phyloP scores from a whole-genome alignment of 495 filamentous ascomycete species.

The Xeromyces bisporus region DNA sequence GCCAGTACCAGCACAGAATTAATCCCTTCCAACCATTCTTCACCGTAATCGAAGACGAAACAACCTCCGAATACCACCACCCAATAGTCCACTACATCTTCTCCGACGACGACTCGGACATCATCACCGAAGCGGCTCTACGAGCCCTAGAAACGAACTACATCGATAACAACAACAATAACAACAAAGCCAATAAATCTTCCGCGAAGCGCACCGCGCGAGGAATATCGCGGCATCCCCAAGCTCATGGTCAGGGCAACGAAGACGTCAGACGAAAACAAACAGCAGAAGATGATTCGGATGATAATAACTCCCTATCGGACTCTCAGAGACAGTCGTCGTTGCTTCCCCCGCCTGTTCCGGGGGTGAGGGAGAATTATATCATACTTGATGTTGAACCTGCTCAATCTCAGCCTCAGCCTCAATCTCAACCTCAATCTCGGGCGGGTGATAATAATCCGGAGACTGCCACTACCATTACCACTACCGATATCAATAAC shows the following conservation, averaged over 20 bases:
- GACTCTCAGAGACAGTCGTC: constrained; percentile 8
- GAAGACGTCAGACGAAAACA: background rate
- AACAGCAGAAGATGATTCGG: constrained; percentile 2
- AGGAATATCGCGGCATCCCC: constrained; percentile 2
- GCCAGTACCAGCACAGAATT: constrained; percentile 5
- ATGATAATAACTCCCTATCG: constrained; percentile 4
- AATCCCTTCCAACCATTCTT: constrained; percentile 34
- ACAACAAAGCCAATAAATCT: no score
- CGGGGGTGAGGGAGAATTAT: constrained; percentile 26
- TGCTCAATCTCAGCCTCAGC: constrained; percentile 1
- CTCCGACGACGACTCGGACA: constrained; percentile 52
- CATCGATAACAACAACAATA: constrained; percentile 8
- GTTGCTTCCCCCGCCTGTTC: constrained; percentile 21
- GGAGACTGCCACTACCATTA: no score
- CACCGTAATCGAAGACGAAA: constrained; percentile 33
- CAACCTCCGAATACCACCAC: constrained; percentile 44
- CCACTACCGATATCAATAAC: no score
- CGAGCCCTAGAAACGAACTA: constrained; percentile 23
- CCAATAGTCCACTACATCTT: constrained; percentile 81
- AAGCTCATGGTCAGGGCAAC: constrained; percentile 4
- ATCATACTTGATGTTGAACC: constrained; percentile 27
- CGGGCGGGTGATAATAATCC: no score
- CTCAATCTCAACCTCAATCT: no score
- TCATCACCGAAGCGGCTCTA: constrained; percentile 39
- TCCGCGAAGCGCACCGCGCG: constrained; percentile 8